Percentiles rank a stretch among this genome's conserved stretches.
Conservation (phyloP, 1,284 basidiomycete genomes). For the Termitomyces sp. region DNA sequence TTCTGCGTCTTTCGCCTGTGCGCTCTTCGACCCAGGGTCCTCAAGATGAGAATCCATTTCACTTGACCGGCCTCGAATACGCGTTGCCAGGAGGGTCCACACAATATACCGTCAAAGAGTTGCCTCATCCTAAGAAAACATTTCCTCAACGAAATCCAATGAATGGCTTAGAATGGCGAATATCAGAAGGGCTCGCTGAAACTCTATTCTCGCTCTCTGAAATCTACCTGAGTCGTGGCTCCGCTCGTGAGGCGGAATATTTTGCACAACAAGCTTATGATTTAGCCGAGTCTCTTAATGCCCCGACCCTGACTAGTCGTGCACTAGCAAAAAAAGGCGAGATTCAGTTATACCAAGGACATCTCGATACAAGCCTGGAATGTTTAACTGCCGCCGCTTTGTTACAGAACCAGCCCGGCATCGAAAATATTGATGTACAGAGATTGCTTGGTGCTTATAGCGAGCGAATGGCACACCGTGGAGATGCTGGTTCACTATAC, state of each 20-base stretch:
- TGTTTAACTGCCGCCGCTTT: conserved; percentile 43
- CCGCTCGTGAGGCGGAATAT: conserved; percentile 77
- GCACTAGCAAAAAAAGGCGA: conserved; percentile 65
- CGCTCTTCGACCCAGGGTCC: conserved; percentile 23
- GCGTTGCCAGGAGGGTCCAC: conserved; percentile 25
- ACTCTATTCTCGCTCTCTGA: conserved; percentile 61
- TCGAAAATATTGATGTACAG: conserved; percentile 59
- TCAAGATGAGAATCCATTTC: conserved; percentile 58
- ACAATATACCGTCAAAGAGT: conserved; percentile 15
- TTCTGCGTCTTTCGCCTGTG: conserved; percentile 56
- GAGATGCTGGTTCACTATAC: conserved; percentile 47
- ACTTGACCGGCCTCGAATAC: conserved; percentile 34
- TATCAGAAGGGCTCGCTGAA: conserved; percentile 63
- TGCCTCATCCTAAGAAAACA: conserved; percentile 22
- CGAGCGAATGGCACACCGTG: conserved; percentile 41
- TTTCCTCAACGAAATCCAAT: conserved; percentile 32
- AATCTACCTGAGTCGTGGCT: conserved; percentile 67
- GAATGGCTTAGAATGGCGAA: conserved; percentile 67
- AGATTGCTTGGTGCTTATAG: conserved; percentile 60
- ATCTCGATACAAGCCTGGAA: conserved; percentile 48
- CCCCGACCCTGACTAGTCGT: conserved; percentile 58
- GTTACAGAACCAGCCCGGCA: conserved; percentile 38
- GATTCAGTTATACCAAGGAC: conserved; percentile 58
- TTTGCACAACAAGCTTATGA: conserved; percentile 72
- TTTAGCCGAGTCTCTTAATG: conserved; percentile 62